Base-by-base conservation (phyloP, 2,329 filamentous ascomycete species). In the Stagonosporopsis rhizophila region DNA sequence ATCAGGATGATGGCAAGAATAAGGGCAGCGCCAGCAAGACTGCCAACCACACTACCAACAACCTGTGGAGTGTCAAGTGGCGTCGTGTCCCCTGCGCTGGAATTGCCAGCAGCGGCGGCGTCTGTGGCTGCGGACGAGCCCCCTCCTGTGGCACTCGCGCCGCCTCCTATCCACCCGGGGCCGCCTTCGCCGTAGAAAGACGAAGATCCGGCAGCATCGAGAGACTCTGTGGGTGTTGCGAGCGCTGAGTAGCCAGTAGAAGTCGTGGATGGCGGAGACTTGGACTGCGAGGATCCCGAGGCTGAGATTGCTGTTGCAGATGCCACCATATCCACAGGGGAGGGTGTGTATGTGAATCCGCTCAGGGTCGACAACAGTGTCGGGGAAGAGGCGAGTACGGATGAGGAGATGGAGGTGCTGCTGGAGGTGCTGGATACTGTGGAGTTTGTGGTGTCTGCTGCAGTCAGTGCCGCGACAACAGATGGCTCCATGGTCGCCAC, bases 21-120 rank as follows among this genome's bases (percentile, higher is more conserved):
- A 7, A 85, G 68, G 12, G 84, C 81, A 30, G 83, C 67, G 25
- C 85, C 86, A 30, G 85, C 84, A 45, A 87, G 79, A 41, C 85
- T 85, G 15, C 86, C 86, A 23, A 88, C 79, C n/a, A 88, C 83
- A 42, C 85, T 85, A 7, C 86, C 86, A 19, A 87, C 84, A 3
- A 88, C 81, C 56, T 80, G 80, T 15, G 81, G 80, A 22, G 82
- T 84, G 40, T 78, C 76, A 6, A 79, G 71, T 19, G 75, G 69
- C 15, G 65, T 61, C 28, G 65, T 59, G 27, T 61, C 56, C 27
- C 46, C 49, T 9, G 60, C 37, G 22, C 40, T 44, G 6, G 52
- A 41, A 5, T 62, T 44, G 28, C 56, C 53, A 14, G 53, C 44
- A 20, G 58, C 50, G 22, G 63, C 44, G 27, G 64, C 57, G 25